Base-by-base conservation (phyloP, 371 early-diverging fungal species). In the Apophysomyces ossiformis region DNA sequence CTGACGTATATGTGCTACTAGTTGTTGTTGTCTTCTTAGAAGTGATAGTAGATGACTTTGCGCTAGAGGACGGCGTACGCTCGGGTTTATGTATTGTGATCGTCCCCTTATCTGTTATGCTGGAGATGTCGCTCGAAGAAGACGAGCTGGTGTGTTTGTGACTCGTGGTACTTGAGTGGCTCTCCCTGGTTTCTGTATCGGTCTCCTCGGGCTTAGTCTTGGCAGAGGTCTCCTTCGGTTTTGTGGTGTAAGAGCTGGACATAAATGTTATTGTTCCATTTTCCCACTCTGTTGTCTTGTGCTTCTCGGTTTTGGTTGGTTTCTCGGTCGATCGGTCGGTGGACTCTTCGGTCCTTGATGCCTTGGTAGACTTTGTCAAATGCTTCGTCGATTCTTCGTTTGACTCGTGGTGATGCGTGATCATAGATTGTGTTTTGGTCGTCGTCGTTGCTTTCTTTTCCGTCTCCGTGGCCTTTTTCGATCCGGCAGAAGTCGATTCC, bases 401-500 rank as follows among this genome's bases (percentile, higher is more conserved):
- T 26, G 32, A 26, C 32, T 26, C 32, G 32, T 26, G 32, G 32
- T 26, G 32, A 2, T 26, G 32, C 32, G 32, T 26, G 32, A 26
- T 61, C 1, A 4, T 16, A 43, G 44, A 39, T 61, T 18, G 13
- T 39, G 3, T 15, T n/a, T 61, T 8, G 45, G n/a, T 26, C 6
- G 57, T 38, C 5, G 64, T 18, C 26, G 54, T 64, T 38, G 36
- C 4, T 11, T 21, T 37, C 35, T 32, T 18, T 18, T 16, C 18
- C 47, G 37, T 66, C 41, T 41, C 41, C n/a, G 61, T 54, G n/a
- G 57, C 9, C 18, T 54, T 37, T 7, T 60, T 41, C 3, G 59
- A 50, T 8, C 58, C 54, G 21, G n/a, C 18, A 60, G 36, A 37
- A 60, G 60, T 15, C 2, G 36, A 36, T 35, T 16, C 12, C 7